Base-by-base conservation (phyloP, 805 yeast species). In the Tetrapisispora fleetii region DNA sequence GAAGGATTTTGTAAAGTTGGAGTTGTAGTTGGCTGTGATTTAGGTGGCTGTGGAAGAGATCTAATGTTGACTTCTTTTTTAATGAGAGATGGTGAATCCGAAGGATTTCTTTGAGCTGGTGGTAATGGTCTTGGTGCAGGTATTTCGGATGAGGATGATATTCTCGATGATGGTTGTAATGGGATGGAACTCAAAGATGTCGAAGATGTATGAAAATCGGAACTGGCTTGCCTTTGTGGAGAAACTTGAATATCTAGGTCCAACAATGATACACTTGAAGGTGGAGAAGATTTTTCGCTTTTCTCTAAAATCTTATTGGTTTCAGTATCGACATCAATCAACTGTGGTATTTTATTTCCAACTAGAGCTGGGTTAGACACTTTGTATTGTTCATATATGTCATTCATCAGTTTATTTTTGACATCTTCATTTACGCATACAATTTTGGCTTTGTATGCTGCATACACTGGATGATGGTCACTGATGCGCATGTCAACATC, bases 401-500 rank as follows among this genome's bases (percentile, higher is more conserved):
- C 75, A 39, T 74, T 71, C 17, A 80, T 70, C 48, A 90, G 65
- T 39, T 69, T 67, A 45, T 74, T 71, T 62, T 79, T 85, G 36
- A 73, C 67, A 11, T 65, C 72, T 51, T 84, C 84, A 62, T 93
- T 84, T 32, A 90, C 73, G 48, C 85, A 76, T 48, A 78, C 75
- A 18, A 87, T 90, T 18, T 68, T 71, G 14, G 85, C 78, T 33
- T 72, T 69, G 59, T 84, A 89, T 0, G 88, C 79, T 4, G 91
- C 89, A 64, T 76, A 93, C 2, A 93, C 96, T 0, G 99, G 99
- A 51, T 87, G 81, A 63, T 93, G 99, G 61, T 93, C 99, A 48
- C 96, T 87, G 49, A 82, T 74, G 48, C 60, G 61, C 39, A 91
- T 65, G 54, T 78, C 78, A 1, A 81, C 80, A 45, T 83, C 77